phyloP scores from a whole-genome alignment of 106 monocot species.

The Dioscorea dumetorum region DNA sequence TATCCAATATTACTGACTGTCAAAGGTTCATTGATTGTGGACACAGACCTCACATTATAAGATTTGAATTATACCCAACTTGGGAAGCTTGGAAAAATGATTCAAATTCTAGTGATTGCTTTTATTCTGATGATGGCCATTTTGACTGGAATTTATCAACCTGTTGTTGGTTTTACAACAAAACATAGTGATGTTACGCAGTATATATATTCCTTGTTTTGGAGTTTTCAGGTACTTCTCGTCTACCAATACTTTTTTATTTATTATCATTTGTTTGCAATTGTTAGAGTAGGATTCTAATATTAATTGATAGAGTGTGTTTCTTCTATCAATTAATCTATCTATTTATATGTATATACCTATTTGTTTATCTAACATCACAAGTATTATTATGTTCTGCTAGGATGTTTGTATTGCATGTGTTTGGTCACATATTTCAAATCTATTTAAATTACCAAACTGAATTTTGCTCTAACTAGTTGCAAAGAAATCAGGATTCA shows the following conservation, averaged over 20 bases:
- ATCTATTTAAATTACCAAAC: too few relatives aligned
- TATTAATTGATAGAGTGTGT: too few relatives aligned
- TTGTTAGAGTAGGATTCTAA: too few relatives aligned
- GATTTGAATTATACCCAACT: not conserved
- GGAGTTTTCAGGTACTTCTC: constrained; percentile 86
- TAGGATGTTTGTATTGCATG: too few relatives aligned
- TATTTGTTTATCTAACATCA: too few relatives aligned
- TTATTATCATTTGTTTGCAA: too few relatives aligned
- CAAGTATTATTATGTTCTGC: too few relatives aligned
- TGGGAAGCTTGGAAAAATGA: constrained; percentile 36
- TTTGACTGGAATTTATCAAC: constrained; percentile 68
- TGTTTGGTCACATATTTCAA: too few relatives aligned
- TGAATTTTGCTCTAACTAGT: too few relatives aligned
- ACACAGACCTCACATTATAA: constrained; percentile 6
- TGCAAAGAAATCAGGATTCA: too few relatives aligned
- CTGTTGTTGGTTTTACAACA: constrained; percentile 42
- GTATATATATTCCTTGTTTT: constrained; percentile 79
- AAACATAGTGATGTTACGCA: constrained; percentile 32
- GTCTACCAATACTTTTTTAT: not conserved
- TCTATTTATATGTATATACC: too few relatives aligned
- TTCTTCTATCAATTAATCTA: too few relatives aligned
- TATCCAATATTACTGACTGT: constrained; percentile 17
- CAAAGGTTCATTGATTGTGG: constrained; percentile 55
- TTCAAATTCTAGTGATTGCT: constrained; percentile 28
- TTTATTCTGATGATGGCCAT: not conserved